A percentile compares a stretch with the other conserved stretches of the same genome.
Conservation (phyloP, 257 asterid species). For the Echium plantagineum region DNA sequence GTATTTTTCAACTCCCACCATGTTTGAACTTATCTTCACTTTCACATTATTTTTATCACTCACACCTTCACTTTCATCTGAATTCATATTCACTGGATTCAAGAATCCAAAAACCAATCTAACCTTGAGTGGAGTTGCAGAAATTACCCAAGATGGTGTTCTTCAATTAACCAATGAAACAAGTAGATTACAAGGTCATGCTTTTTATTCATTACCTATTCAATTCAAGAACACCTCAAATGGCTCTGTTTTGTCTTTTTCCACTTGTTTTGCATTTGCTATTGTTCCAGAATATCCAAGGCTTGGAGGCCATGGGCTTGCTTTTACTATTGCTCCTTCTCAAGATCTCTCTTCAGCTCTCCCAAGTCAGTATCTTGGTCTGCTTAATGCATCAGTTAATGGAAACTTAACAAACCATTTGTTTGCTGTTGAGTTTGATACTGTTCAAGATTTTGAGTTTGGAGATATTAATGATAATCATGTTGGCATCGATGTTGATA, state of each 20-base stretch:
- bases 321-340: slow-evolving; percentile 36
- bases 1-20: not conserved
- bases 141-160: slow-evolving; percentile 24
- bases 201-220: slow-evolving; percentile 37
- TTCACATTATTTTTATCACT: slow-evolving; percentile 16
- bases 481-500: slow-evolving; percentile 45
- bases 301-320: slow-evolving; percentile 73
- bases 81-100: slow-evolving; percentile 34
- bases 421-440: slow-evolving; percentile 65
- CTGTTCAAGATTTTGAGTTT: slow-evolving; percentile 55
- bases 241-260: slow-evolving; percentile 36
- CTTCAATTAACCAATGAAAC: slow-evolving; percentile 43
- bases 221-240: slow-evolving; percentile 41
- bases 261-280: slow-evolving; percentile 45
- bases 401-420: slow-evolving; percentile 48
- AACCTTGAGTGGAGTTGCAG: slow-evolving; percentile 28
- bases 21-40: slow-evolving; percentile 21
- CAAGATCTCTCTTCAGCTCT: slow-evolving; percentile 23
- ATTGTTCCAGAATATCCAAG: slow-evolving; percentile 54
- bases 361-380: slow-evolving; percentile 63
- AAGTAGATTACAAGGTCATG: slow-evolving; percentile 36
- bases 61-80: slow-evolving; percentile 21
- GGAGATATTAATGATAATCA: slow-evolving; percentile 52
- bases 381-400: slow-evolving; percentile 31
- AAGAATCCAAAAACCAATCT: slow-evolving; percentile 14